phyloP scores from a whole-genome alignment of 2,329 filamentous ascomycete genomes.

The Cladosporium sp. region DNA sequence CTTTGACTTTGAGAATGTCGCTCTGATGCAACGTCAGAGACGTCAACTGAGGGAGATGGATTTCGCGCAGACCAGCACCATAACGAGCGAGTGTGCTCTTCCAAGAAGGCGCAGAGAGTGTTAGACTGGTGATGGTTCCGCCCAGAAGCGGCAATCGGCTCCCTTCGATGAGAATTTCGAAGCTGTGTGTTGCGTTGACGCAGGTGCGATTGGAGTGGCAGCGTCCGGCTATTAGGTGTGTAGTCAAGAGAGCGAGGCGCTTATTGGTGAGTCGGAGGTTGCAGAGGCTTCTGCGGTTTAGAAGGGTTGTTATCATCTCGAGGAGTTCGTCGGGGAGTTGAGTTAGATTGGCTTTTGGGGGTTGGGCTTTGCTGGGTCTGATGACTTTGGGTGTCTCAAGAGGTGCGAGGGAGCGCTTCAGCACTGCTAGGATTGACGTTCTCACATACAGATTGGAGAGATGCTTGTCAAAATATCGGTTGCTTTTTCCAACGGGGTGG shows the following conservation, averaged over 20 bases:
- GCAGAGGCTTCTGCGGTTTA: not conserved
- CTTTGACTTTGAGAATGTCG: not conserved
- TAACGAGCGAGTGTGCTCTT: not conserved
- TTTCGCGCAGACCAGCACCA: not conserved
- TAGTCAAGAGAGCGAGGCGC: constrained; percentile 4
- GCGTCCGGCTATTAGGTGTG: not conserved
- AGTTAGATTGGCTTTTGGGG: not conserved
- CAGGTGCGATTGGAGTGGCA: not conserved
- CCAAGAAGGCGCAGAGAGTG: not conserved
- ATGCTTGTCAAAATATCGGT: too few relatives aligned
- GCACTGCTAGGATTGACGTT: not conserved
- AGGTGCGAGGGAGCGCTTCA: not conserved
- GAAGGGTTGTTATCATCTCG: not conserved
- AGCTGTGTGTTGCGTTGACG: not conserved
- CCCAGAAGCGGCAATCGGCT: constrained; percentile 1
- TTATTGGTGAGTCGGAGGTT: constrained; percentile 3
- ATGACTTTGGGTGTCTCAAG: not conserved
- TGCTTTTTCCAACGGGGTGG: too few relatives aligned
- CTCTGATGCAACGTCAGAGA: not conserved
- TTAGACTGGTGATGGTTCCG: not conserved
- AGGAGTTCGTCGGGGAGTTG: constrained; percentile 2
- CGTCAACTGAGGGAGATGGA: not conserved
- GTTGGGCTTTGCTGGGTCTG: not conserved
- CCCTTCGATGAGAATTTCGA: constrained; percentile 1
- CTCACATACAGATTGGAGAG: too few relatives aligned